A percentile compares a stretch with the other conserved stretches of the same genome.
phyloP scores from a whole-genome alignment of 768 basidiomycete genomes.

The Rhodotorula babjevae region DNA sequence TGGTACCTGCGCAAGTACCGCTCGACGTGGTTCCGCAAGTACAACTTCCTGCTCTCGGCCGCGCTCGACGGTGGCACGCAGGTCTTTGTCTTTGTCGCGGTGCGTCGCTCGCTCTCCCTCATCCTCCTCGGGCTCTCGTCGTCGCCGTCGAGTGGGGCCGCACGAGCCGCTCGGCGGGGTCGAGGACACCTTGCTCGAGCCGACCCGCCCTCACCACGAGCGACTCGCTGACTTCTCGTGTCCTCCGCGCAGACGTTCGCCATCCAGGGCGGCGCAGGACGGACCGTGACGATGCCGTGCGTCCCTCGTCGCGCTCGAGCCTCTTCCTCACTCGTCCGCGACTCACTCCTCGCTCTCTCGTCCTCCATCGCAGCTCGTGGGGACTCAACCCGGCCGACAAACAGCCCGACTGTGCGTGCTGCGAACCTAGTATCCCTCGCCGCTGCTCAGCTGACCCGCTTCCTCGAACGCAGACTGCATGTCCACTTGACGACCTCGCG shows the following conservation, averaged over 20 bases:
- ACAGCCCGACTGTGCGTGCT: not conserved
- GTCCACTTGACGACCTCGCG: not conserved
- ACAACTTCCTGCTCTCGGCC: conserved; percentile 53
- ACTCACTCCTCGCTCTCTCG: not conserved
- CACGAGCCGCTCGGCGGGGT: too few species aligned
- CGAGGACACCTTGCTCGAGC: too few species aligned
- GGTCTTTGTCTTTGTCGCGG: conserved; percentile 42
- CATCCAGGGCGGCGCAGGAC: conserved; percentile 53
- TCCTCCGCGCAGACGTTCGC: conserved; percentile 53
- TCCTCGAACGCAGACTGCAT: not conserved
- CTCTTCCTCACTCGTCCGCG: too few species aligned
- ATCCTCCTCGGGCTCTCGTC: conserved; percentile 48
- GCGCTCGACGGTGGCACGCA: conserved; percentile 60
- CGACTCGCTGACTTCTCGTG: not conserved
- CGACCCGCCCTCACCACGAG: too few species aligned
- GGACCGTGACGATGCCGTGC: conserved; percentile 28
- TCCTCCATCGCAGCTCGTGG: not conserved
- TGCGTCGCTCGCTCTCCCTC: conserved; percentile 59
- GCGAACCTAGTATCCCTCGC: too few species aligned
- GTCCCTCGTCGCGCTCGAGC: not conserved
- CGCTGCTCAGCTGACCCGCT: too few species aligned
- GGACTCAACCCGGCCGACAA: not conserved
- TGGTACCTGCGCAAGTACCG: conserved; percentile 55
- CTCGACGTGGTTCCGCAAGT: conserved; percentile 62
- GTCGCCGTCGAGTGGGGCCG: not conserved